Percentiles rank a stretch among this genome's conserved stretches.
These are phyloP conservation scores for Penicillium sp. DNA, from an alignment of 2,329 filamentous ascomycete genomes.

Conservation along the genomic window DNA sequence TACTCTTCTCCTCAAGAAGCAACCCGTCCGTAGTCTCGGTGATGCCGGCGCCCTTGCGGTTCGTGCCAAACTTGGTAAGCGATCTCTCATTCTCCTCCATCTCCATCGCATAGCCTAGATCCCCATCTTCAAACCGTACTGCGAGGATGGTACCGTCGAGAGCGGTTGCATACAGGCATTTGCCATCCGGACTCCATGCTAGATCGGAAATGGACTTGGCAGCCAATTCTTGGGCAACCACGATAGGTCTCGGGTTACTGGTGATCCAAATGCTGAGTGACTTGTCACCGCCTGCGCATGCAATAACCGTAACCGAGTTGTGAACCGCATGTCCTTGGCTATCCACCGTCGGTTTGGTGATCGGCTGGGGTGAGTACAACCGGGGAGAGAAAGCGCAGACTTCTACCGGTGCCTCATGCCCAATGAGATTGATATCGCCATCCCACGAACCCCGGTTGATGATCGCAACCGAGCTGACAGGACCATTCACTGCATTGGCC, in stretches of 20 bases:
- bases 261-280: conserved; percentile 97
- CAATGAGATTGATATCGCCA: conserved; percentile 92
- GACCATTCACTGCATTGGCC: conserved; percentile 92
- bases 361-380: conserved; percentile 67
- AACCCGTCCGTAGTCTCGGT: conserved; percentile 86
- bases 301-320: conserved; percentile 76
- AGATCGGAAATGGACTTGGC: conserved; percentile 90
- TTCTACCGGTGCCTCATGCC: conserved; percentile 92
- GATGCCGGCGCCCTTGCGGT: conserved; percentile 78
- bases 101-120: conserved; percentile 79
- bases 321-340: conserved; percentile 35
- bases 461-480: conserved; percentile 92
- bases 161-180: conserved; percentile 74
- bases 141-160: conserved; percentile 81
- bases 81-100: conserved; percentile 85
- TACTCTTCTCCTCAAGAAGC: conserved; percentile 80
- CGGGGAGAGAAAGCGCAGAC: conserved; percentile 95
- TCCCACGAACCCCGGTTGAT: conserved; percentile 89
- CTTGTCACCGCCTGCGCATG: conserved; percentile 93
- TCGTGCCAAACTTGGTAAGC: conserved; percentile 82
- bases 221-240: conserved; percentile 80
- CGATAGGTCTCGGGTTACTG: conserved; percentile 79
- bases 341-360: conserved; percentile 37
- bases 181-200: conserved; percentile 86
- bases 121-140: conserved; percentile 71